These are phyloP conservation scores for Coriaria nepalensis DNA, from an alignment of 306 rosid genomes.

Conservation along the genomic window DNA sequence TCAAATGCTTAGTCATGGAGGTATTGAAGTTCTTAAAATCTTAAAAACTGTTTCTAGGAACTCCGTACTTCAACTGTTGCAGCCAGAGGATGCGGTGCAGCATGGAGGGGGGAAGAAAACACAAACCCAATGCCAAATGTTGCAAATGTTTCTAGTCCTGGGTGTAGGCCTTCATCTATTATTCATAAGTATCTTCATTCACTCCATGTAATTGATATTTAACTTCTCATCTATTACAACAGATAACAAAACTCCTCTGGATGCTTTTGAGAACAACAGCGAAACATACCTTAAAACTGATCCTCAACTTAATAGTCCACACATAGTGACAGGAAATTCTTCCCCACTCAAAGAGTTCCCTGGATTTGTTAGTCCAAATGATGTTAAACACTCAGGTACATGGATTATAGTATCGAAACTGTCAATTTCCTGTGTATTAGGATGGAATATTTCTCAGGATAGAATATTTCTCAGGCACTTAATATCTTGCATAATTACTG, in stretches of 20 bases:
- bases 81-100: conserved; percentile 26
- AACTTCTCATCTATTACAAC: conserved; percentile 8
- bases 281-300: conserved; percentile 31
- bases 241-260: conserved; percentile 23
- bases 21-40: conserved; percentile 1
- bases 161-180: conserved; percentile 8
- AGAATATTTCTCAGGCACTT: no score
- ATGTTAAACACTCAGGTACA: conserved; percentile 47
- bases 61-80: conserved; percentile 28
- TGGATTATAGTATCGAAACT: no score
- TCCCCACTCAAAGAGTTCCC: conserved; percentile 49
- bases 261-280: conserved; percentile 27
- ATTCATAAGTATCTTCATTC: neutral
- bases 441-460: no score
- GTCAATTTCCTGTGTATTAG: no score
- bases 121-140: conserved; percentile 28
- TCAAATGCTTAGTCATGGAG: neutral
- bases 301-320: conserved; percentile 37
- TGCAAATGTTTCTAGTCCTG: conserved; percentile 25
- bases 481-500: no score
- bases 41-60: conserved; percentile 39
- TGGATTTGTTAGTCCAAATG: conserved; percentile 39
- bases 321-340: conserved; percentile 23
- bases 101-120: conserved; percentile 47
- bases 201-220: conserved; percentile 5